A percentile compares a stretch with the other conserved stretches of the same genome.
These are phyloP conservation scores for Penicillium cinerascens DNA, from an alignment of 495 filamentous ascomycete genomes.

Conservation along the genomic window DNA sequence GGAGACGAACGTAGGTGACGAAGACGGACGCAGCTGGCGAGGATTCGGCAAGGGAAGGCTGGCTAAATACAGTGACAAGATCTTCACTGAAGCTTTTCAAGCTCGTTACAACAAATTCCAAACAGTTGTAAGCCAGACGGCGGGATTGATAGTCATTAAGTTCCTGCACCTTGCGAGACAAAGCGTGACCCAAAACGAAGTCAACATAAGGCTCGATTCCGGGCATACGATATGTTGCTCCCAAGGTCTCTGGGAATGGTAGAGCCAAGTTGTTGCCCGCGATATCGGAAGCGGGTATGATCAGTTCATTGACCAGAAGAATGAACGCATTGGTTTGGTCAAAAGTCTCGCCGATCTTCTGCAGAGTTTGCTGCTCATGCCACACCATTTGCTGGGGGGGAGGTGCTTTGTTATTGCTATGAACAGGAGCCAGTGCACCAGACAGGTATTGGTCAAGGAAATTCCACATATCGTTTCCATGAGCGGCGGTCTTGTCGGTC, in stretches of 20 bases:
- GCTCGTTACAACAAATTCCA: slow-evolving; percentile 73
- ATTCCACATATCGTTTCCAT: slow-evolving; percentile 65
- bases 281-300: slow-evolving; percentile 54
- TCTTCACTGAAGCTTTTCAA: slow-evolving; percentile 87
- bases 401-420: not conserved
- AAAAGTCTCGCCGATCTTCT: slow-evolving; percentile 63
- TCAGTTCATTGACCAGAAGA: slow-evolving; percentile 63
- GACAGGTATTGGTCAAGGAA: slow-evolving; percentile 70
- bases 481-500: slow-evolving; percentile 56
- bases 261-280: slow-evolving; percentile 57
- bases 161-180: slow-evolving; percentile 59
- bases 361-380: slow-evolving; percentile 52
- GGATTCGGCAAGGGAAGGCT: slow-evolving; percentile 65
- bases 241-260: slow-evolving; percentile 85
- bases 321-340: slow-evolving; percentile 83
- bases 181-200: slow-evolving; percentile 73
- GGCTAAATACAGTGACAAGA: slow-evolving; percentile 75
- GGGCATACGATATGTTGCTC: slow-evolving; percentile 70
- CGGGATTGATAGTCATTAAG: slow-evolving; percentile 57
- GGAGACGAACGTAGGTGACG: slow-evolving; percentile 72
- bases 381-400: slow-evolving; percentile 17
- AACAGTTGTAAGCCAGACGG: slow-evolving; percentile 68
- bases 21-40: slow-evolving; percentile 68
- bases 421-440: slow-evolving; percentile 20
- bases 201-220: slow-evolving; percentile 92